A percentile compares a stretch with the other conserved stretches of the same genome.
These are phyloP conservation scores for Hypoxylon crocopeplum DNA, from an alignment of 495 filamentous ascomycete genomes.

Conservation along the genomic window DNA sequence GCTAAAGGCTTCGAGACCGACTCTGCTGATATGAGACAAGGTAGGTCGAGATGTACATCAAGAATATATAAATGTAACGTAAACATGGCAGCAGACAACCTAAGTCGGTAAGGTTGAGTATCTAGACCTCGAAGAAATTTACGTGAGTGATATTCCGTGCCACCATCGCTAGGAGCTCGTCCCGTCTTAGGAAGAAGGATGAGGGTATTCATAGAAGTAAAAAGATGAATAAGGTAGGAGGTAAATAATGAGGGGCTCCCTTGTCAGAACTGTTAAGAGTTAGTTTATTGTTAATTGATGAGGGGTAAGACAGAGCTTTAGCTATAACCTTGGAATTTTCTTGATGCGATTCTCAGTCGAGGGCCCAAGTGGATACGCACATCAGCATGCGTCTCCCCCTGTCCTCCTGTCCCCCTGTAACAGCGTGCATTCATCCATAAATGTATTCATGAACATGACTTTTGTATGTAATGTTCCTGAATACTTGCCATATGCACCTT, in stretches of 20 bases:
- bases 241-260: too few species aligned
- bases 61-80: too few species aligned
- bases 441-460: too few species aligned
- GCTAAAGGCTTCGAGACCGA: neutral
- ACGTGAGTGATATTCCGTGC: conserved; percentile 10
- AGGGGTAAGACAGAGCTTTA: conserved; percentile 11
- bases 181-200: neutral
- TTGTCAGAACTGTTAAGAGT: too few species aligned
- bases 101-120: neutral
- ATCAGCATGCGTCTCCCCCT: neutral
- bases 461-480: too few species aligned
- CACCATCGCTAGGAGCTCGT: neutral
- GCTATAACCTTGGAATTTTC: neutral
- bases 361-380: conserved; percentile 16
- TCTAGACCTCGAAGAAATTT: neutral
- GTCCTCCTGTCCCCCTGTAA: too few species aligned
- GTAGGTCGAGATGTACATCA: neutral
- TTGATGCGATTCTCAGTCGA: conserved; percentile 25
- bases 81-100: too few species aligned
- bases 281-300: conserved; percentile 1
- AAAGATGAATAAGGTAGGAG: neutral
- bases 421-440: too few species aligned
- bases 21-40: neutral
- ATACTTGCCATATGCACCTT: conserved; percentile 3
- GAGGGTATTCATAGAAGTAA: too few species aligned